Conservation (phyloP, 257 asterid species). For the Leptodermis oblonga region DNA sequence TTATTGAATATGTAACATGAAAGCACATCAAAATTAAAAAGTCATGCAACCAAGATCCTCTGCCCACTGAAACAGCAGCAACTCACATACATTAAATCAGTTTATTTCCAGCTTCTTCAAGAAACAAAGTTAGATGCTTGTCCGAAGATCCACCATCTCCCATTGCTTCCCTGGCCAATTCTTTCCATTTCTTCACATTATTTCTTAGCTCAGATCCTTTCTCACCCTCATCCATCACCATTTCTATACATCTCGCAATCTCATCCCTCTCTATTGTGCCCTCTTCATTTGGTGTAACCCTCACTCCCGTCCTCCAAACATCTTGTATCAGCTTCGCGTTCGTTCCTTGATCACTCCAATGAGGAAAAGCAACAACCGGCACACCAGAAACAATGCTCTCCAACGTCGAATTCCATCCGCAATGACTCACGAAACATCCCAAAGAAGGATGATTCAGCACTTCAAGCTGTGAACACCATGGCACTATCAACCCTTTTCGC, state of each 20-base stretch:
- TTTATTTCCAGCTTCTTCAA: background rate
- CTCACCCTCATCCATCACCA: constrained; percentile 18
- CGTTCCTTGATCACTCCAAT: constrained; percentile 32
- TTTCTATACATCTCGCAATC: constrained; percentile 23
- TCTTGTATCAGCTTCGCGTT: constrained; percentile 28
- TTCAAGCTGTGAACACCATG: constrained; percentile 39
- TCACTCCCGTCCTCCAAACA: constrained; percentile 28
- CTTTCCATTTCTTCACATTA: constrained; percentile 28
- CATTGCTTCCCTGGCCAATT: constrained; percentile 21
- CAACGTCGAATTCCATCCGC: constrained; percentile 36
- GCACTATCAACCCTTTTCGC: constrained; percentile 26
- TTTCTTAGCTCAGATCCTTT: constrained; percentile 10
- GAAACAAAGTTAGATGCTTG: constrained; percentile 17
- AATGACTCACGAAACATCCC: constrained; percentile 34
- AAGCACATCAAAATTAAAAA: too few species aligned
- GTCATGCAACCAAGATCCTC: too few species aligned
- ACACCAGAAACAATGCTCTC: constrained; percentile 23
- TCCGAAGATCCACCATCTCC: constrained; percentile 23
- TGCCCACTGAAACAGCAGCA: too few species aligned
- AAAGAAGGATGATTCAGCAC: constrained; percentile 27
- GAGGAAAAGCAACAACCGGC: constrained; percentile 30
- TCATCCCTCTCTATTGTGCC: constrained; percentile 23
- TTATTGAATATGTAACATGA: too few species aligned
- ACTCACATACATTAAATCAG: too few species aligned
- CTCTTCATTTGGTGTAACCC: constrained; percentile 15